Evolutionary conservation across 305 asterid genomes (phyloP).

Genomic region (Fraxinus sp.): DNA sequence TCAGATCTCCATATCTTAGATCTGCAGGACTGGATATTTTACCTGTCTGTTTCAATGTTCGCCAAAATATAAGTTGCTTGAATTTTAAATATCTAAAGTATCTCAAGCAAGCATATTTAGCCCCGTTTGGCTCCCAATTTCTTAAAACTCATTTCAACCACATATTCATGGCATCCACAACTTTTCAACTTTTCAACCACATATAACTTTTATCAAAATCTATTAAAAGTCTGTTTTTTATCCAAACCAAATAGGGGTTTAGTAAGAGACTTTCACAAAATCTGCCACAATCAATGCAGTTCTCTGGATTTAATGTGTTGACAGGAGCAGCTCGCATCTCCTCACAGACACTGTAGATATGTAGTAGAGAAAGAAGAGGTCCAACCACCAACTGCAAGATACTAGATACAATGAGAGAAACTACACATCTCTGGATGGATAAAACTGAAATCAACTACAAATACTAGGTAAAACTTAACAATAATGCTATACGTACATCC

Average conservation of each 20-base stretch:
- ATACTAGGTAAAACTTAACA: not conserved
- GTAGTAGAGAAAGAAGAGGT: slow-evolving; percentile 68
- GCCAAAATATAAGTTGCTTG: slow-evolving; percentile 11
- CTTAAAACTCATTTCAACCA: too few species aligned
- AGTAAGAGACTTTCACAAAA: slow-evolving; percentile 57
- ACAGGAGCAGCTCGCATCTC: slow-evolving; percentile 94
- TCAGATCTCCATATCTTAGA: slow-evolving; percentile 68
- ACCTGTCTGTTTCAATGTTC: slow-evolving; percentile 51
- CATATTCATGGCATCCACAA: too few species aligned
- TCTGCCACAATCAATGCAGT: slow-evolving; percentile 90
- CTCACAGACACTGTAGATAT: slow-evolving; percentile 71
- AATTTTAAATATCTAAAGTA: slow-evolving; percentile 9
- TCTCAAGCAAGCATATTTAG: slow-evolving; percentile 20
- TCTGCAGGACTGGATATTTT: slow-evolving; percentile 77
- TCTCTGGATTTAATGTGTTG: slow-evolving; percentile 91
- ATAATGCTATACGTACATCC: too few species aligned
- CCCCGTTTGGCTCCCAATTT: too few species aligned
- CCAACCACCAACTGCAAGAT: slow-evolving; percentile 72
- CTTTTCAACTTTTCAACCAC: too few species aligned
- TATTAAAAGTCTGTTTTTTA: too few species aligned
- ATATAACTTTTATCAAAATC: too few species aligned
- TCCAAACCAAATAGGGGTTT: too few species aligned
- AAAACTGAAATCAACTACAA: not conserved
- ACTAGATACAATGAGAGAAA: slow-evolving; percentile 23
- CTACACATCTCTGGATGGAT: not conserved